Percentiles rank a stretch among this genome's conserved stretches.
These are phyloP conservation scores for Coemansia sp. DNA, from an alignment of 192 early-diverging fungal genomes.

Conservation along the genomic window DNA sequence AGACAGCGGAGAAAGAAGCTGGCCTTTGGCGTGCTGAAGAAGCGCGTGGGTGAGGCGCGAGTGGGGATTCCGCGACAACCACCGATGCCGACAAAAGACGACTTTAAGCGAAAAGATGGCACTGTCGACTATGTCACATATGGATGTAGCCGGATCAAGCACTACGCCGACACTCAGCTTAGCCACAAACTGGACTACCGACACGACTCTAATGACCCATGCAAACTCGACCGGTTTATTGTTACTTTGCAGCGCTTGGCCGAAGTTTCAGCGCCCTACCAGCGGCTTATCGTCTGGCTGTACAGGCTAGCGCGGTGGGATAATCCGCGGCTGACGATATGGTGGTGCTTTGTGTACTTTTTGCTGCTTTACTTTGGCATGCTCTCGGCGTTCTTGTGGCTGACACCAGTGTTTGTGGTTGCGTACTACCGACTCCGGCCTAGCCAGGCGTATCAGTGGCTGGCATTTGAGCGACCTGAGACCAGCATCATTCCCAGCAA, in stretches of 20 bases:
- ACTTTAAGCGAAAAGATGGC: conserved; percentile 35
- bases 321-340: conserved; percentile 39
- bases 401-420: conserved; percentile 50
- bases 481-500: conserved; percentile 55
- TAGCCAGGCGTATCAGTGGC: conserved; percentile 50
- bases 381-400: conserved; percentile 36
- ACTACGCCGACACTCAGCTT: conserved; percentile 51
- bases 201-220: conserved; percentile 49
- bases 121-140: conserved; percentile 40
- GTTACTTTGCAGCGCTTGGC: conserved; percentile 52
- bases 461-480: conserved; percentile 53
- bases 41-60: conserved; percentile 46
- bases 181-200: conserved; percentile 53
- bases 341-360: conserved; percentile 56
- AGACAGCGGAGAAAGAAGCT: conserved; percentile 40
- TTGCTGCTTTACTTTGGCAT: conserved; percentile 43
- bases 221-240: conserved; percentile 50
- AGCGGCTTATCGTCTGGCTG: conserved; percentile 54
- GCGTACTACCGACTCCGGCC: conserved; percentile 55
- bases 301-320: conserved; percentile 55
- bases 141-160: conserved; percentile 30
- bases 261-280: conserved; percentile 55
- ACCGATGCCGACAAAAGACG: conserved; percentile 21
- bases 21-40: conserved; percentile 48
- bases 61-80: conserved; percentile 45